These are phyloP conservation scores for Lichtheimia hyalospora DNA, from an alignment of 371 early-diverging fungal species.

Conservation along the genomic window DNA sequence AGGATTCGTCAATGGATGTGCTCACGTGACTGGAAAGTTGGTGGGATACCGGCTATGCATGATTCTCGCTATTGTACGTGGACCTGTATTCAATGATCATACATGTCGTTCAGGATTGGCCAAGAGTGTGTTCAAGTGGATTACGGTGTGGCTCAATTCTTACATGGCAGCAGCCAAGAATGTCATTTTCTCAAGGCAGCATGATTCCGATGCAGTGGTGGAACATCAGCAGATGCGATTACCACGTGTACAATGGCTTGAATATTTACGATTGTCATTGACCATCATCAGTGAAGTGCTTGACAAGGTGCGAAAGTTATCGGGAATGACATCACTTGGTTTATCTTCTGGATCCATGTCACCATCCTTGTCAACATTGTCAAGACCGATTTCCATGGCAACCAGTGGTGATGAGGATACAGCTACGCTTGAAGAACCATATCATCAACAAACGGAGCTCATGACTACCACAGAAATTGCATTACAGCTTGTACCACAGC, in stretches of 20 bases:
- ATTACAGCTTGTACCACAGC: conserved; percentile 37
- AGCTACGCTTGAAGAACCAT: conserved; percentile 19
- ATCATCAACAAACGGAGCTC: conserved; percentile 17
- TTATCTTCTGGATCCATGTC: conserved; percentile 30
- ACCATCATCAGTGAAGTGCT: conserved; percentile 56
- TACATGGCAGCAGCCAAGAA: conserved; percentile 48
- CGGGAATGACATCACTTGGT: conserved; percentile 35
- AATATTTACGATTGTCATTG: conserved; percentile 54
- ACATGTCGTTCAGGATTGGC: conserved; percentile 52
- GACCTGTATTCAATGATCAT: conserved; percentile 58
- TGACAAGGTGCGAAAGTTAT: conserved; percentile 49
- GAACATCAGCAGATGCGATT: conserved; percentile 35
- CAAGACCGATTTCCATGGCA: conserved; percentile 43
- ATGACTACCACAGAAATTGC: conserved; percentile 25
- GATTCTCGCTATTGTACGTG: conserved; percentile 57
- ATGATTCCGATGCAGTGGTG: conserved; percentile 31
- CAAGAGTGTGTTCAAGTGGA: conserved; percentile 58
- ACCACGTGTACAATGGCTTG: conserved; percentile 49
- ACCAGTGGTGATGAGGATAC: conserved; percentile 23
- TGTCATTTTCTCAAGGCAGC: conserved; percentile 40
- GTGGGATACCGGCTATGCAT: conserved; percentile 58
- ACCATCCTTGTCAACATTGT: conserved; percentile 31
- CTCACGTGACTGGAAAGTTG: conserved; percentile 55
- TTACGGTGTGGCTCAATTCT: conserved; percentile 55
- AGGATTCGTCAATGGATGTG: conserved; percentile 52